These are phyloP conservation scores for Bacidia rubella DNA, from an alignment of 495 filamentous ascomycete species.

Conservation along the genomic window DNA sequence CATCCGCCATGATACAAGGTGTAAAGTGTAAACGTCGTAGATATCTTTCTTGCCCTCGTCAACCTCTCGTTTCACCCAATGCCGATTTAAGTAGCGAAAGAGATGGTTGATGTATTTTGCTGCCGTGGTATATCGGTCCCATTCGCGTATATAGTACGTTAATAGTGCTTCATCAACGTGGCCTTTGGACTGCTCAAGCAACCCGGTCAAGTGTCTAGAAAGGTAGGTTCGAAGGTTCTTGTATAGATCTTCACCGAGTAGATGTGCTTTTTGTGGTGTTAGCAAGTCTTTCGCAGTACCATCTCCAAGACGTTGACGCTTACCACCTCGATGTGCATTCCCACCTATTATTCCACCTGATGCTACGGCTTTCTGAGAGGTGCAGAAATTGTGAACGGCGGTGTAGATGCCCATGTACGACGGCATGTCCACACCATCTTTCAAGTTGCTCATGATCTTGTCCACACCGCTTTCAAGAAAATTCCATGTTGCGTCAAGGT, in stretches of 20 bases:
- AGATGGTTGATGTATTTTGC: conserved; percentile 95
- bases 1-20: conserved; percentile 86
- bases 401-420: conserved; percentile 99
- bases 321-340: conserved; percentile 53
- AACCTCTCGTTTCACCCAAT: conserved; percentile 98
- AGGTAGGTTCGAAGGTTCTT: conserved; percentile 78
- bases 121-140: conserved; percentile 87
- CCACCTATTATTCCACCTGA: conserved; percentile 33
- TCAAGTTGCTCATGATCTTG: conserved; percentile 82
- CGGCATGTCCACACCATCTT: conserved; percentile 83
- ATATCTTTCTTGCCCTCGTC: conserved; percentile 98
- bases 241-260: conserved; percentile 94
- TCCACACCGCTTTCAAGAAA: conserved; percentile 80
- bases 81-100: conserved; percentile 91
- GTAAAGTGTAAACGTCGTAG: conserved; percentile 94
- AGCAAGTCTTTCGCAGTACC: conserved; percentile 15
- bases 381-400: conserved; percentile 98
- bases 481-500: conserved; percentile 73
- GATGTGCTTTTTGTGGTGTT: conserved; percentile 44
- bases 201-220: conserved; percentile 51
- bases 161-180: conserved; percentile 86
- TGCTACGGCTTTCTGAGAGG: conserved; percentile 79
- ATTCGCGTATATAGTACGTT: conserved; percentile 91
- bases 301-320: conserved; percentile 18
- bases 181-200: conserved; percentile 52